These are phyloP conservation scores for Ziziphus jujuba DNA, from an alignment of 306 rosid species.

Conservation along the genomic window DNA sequence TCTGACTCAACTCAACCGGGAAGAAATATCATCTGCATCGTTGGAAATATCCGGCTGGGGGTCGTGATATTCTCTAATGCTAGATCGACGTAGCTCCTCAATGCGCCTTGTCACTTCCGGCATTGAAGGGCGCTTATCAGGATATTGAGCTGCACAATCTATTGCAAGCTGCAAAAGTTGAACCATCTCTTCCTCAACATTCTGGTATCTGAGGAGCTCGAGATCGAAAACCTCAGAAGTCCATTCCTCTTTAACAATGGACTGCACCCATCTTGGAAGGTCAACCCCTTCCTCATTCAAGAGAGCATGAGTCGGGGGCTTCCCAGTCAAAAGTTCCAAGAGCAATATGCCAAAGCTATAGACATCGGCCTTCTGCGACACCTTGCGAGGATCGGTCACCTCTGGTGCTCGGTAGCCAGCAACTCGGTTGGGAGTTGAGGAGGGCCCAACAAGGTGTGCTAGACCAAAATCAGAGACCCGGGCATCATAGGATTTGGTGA, in stretches of 20 bases:
- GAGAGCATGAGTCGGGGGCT: constrained; percentile 48
- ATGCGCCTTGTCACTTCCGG: constrained; percentile 39
- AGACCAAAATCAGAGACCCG: constrained; percentile 52
- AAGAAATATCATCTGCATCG: constrained; percentile 14
- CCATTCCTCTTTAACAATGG: constrained; percentile 54
- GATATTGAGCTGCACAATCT: constrained; percentile 51
- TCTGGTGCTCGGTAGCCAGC: constrained; percentile 56
- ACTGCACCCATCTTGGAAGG: constrained; percentile 57
- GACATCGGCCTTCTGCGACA: constrained; percentile 54
- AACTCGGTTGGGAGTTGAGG: constrained; percentile 47
- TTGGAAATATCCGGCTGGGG: constrained; percentile 21
- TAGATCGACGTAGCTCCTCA: constrained; percentile 42
- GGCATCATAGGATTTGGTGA: constrained; percentile 43
- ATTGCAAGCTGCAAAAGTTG: constrained; percentile 56
- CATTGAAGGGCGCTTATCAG: constrained; percentile 50
- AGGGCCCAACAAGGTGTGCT: constrained; percentile 52
- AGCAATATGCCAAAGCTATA: constrained; percentile 56
- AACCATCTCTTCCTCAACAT: constrained; percentile 52
- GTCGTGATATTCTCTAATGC: constrained; percentile 22
- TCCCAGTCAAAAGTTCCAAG: constrained; percentile 51
- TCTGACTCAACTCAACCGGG: constrained; percentile 26
- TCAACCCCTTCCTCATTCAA: constrained; percentile 57
- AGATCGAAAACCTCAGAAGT: constrained; percentile 54
- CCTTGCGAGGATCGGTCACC: constrained; percentile 55
- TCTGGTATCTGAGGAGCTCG: constrained; percentile 53